Conservation (phyloP, 2,329 filamentous ascomycete genomes). For the Exophiala phaeomuriformis region DNA sequence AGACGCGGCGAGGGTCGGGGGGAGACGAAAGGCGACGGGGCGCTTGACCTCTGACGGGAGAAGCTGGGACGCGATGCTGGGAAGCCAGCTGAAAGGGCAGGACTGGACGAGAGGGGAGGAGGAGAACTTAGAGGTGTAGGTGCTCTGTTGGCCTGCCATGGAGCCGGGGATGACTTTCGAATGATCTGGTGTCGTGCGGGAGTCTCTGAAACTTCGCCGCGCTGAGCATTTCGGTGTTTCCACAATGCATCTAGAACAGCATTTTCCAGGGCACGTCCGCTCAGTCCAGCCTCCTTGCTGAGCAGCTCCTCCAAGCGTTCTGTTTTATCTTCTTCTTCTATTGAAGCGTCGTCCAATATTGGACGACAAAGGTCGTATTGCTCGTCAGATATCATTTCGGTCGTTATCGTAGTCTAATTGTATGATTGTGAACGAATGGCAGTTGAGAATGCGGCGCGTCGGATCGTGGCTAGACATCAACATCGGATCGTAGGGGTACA, state of each 20-base stretch:
- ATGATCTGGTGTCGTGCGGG: conserved; percentile 83
- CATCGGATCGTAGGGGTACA: not conserved
- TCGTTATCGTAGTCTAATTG: conserved; percentile 14
- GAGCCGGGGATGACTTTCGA: conserved; percentile 82
- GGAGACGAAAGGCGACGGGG: conserved; percentile 76
- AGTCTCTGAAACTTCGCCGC: conserved; percentile 59
- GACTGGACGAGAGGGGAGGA: conserved; percentile 70
- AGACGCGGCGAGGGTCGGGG: conserved; percentile 87
- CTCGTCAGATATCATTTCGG: conserved; percentile 78
- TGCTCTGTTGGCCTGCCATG: conserved; percentile 72
- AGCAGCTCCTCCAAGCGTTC: conserved; percentile 84
- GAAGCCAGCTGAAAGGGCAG: conserved; percentile 71
- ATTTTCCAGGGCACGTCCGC: conserved; percentile 75
- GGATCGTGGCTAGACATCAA: conserved; percentile 10
- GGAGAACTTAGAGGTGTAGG: conserved; percentile 76
- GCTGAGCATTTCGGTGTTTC: conserved; percentile 51
- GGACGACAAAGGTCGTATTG: conserved; percentile 87
- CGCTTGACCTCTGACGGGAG: conserved; percentile 43
- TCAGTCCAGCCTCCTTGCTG: conserved; percentile 67
- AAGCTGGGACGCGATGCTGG: conserved; percentile 65
- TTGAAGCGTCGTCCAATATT: conserved; percentile 69
- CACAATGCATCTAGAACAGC: conserved; percentile 84
- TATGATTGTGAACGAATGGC: not conserved
- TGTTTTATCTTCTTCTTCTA: conserved; percentile 93
- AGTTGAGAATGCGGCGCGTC: not conserved